Conservation (phyloP, 805 yeast species). For the Brettanomyces custersianus region DNA sequence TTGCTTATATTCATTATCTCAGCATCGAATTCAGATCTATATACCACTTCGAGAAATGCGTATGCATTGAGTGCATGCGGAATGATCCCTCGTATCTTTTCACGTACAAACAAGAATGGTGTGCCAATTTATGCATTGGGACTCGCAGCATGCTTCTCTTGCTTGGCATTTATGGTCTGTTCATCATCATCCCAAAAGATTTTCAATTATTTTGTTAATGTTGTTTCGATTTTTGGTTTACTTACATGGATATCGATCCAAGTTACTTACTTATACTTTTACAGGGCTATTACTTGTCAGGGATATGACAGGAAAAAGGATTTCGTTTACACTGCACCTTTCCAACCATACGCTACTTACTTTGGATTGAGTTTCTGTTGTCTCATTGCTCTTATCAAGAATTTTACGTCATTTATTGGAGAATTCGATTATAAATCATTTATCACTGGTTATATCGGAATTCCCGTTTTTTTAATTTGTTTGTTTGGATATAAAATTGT, state of each 20-base stretch:
- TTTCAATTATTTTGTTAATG: constrained; percentile 64
- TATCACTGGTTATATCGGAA: constrained; percentile 71
- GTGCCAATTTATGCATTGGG: constrained; percentile 56
- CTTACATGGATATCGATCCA: constrained; percentile 68
- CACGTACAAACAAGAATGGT: constrained; percentile 59
- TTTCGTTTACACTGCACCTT: constrained; percentile 55
- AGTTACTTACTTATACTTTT: constrained; percentile 58
- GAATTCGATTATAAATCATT: constrained; percentile 52
- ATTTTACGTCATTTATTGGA: constrained; percentile 59
- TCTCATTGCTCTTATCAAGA: constrained; percentile 54
- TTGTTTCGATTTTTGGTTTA: constrained; percentile 67
- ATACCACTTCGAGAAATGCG: constrained; percentile 67
- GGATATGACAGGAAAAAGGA: constrained; percentile 46
- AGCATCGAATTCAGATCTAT: constrained; percentile 73
- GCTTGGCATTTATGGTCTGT: constrained; percentile 64
- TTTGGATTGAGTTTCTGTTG: constrained; percentile 45
- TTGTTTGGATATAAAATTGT: constrained; percentile 52
- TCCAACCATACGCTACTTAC: constrained; percentile 61
- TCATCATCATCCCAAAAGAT: constrained; percentile 46
- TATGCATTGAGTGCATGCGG: constrained; percentile 68
- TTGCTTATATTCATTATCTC: constrained; percentile 71
- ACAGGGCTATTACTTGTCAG: constrained; percentile 58
- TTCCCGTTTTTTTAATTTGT: constrained; percentile 52
- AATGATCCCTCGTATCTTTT: constrained; percentile 61
- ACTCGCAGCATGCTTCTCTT: constrained; percentile 44